phyloP scores from a whole-genome alignment of 2,329 filamentous ascomycete genomes.

The Penicillium corylophilum region DNA sequence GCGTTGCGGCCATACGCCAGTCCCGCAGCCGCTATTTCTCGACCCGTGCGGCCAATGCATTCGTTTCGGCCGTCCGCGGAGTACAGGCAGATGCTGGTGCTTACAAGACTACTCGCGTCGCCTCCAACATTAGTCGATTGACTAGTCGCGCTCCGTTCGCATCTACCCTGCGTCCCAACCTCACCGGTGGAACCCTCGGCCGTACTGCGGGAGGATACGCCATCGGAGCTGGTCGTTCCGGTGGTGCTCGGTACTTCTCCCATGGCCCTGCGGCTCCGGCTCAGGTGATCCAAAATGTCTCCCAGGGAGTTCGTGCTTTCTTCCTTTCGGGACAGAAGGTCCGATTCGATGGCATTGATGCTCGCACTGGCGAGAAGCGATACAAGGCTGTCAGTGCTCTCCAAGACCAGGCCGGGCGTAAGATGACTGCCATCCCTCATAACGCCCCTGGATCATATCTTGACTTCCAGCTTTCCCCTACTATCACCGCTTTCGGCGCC shows the following conservation, averaged over 20 bases:
- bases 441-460: slow-evolving; percentile 73
- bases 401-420: slow-evolving; percentile 70
- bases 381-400: slow-evolving; percentile 75
- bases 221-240: slow-evolving; percentile 64
- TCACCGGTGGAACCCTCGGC: slow-evolving; percentile 82
- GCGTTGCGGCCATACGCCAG: slow-evolving; percentile 62
- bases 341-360: slow-evolving; percentile 75
- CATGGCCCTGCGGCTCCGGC: slow-evolving; percentile 81
- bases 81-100: slow-evolving; percentile 51
- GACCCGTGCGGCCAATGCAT: slow-evolving; percentile 50
- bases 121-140: slow-evolving; percentile 59
- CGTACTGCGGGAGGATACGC: slow-evolving; percentile 89
- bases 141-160: slow-evolving; percentile 82
- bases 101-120: slow-evolving; percentile 58
- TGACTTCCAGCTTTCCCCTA: slow-evolving; percentile 85
- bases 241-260: slow-evolving; percentile 82
- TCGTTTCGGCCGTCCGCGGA: slow-evolving; percentile 51
- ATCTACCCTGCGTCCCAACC: slow-evolving; percentile 81
- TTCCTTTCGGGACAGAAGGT: slow-evolving; percentile 87
- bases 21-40: slow-evolving; percentile 64
- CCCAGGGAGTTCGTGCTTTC: slow-evolving; percentile 86
- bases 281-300: slow-evolving; percentile 94
- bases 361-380: slow-evolving; percentile 67
- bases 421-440: slow-evolving; percentile 57
- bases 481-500: slow-evolving; percentile 81